Percentiles rank a stretch among this genome's conserved stretches.
These are phyloP conservation scores for Solanum chiquidenum DNA, from an alignment of 257 asterid species.

Conservation along the genomic window DNA sequence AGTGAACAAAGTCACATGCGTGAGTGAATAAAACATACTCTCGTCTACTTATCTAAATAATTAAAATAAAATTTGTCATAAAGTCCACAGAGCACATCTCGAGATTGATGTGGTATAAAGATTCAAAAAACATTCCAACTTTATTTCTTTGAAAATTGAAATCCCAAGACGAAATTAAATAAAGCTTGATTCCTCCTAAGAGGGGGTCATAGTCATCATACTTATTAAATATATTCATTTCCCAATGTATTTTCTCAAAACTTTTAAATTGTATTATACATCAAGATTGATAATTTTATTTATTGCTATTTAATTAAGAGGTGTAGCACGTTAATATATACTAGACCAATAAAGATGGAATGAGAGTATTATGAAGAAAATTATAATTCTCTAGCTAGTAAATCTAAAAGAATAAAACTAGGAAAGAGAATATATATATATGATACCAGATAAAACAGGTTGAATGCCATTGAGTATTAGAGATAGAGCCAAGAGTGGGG, in stretches of 20 bases:
- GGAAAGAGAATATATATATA: no score
- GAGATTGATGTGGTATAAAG: neutral
- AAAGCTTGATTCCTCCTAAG: neutral
- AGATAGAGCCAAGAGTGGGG: conserved; percentile 45
- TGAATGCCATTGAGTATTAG: conserved; percentile 59
- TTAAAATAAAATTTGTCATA: neutral
- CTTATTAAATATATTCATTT: no score
- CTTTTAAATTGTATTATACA: no score
- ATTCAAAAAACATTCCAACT: neutral
- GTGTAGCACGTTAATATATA: no score
- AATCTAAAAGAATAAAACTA: no score
- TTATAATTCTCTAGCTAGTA: no score
- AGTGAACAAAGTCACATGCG: neutral
- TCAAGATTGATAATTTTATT: no score
- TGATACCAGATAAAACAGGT: conserved; percentile 63
- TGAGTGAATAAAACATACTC: neutral
- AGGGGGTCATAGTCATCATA: neutral
- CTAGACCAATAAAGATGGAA: no score
- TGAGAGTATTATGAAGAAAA: no score
- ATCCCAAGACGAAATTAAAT: neutral
- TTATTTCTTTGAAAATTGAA: neutral
- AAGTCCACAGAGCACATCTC: neutral
- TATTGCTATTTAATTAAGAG: no score
- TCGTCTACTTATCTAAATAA: neutral
- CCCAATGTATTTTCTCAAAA: no score